phyloP scores from a whole-genome alignment of 768 basidiomycete genomes.

The Collybia nuda region DNA sequence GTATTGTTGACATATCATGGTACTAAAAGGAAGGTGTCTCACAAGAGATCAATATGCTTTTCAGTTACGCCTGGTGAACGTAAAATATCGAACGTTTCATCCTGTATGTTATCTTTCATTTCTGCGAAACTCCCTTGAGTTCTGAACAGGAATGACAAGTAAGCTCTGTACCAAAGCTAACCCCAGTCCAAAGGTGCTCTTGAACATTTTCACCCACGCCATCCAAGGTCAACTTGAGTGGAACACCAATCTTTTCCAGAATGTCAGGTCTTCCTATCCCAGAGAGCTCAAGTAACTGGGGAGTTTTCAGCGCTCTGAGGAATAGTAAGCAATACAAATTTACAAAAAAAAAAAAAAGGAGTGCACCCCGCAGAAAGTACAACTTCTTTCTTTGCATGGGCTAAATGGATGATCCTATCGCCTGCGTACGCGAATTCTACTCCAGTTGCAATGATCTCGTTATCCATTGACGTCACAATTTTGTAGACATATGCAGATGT shows the following conservation, averaged over 20 bases:
- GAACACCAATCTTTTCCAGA: slow-evolving; percentile 38
- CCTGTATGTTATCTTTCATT: slow-evolving; percentile 2
- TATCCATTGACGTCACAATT: background rate
- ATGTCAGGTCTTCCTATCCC: slow-evolving; percentile 49
- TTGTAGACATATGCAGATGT: slow-evolving; percentile 6
- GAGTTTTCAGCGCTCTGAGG: slow-evolving; percentile 38
- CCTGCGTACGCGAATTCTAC: slow-evolving; percentile 3
- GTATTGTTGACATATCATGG: background rate
- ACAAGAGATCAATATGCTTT: slow-evolving; percentile 3
- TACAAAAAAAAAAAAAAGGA: background rate
- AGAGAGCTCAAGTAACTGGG: slow-evolving; percentile 57
- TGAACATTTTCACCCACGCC: slow-evolving; percentile 42
- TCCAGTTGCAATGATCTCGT: background rate
- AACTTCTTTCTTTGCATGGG: slow-evolving; percentile 2
- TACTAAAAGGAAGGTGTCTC: background rate
- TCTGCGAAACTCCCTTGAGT: slow-evolving; percentile 2
- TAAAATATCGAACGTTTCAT: slow-evolving; percentile 15
- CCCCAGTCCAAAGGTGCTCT: slow-evolving; percentile 30
- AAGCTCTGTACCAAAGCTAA: slow-evolving; percentile 24
- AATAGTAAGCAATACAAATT: background rate
- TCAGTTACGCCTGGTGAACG: slow-evolving; percentile 2
- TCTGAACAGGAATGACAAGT: slow-evolving; percentile 8
- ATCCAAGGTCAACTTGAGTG: slow-evolving; percentile 34
- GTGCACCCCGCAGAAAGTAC: slow-evolving; percentile 4
- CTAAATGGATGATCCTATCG: background rate